Conservation (phyloP, 1,139 yeast species). For the Schizosaccharomyces versatilis region DNA sequence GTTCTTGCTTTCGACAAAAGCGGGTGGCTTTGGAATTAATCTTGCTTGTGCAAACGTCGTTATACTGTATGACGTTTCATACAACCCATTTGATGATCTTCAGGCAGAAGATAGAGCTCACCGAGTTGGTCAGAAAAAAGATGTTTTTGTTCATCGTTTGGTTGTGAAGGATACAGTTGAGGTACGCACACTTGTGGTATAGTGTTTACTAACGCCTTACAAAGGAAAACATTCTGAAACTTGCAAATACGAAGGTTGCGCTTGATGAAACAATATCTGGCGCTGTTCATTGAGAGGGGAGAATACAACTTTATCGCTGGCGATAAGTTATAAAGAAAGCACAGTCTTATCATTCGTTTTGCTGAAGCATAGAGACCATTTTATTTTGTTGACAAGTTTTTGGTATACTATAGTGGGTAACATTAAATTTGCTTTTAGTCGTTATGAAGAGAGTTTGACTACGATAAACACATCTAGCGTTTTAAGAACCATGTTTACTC, state of each 20-base stretch:
- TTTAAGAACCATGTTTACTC: too few relatives aligned
- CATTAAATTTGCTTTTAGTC: too few relatives aligned
- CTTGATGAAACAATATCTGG: constrained; percentile 48
- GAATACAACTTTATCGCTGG: constrained; percentile 13
- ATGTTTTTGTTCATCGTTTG: constrained; percentile 59
- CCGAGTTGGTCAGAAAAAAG: constrained; percentile 84
- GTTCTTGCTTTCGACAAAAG: constrained; percentile 74
- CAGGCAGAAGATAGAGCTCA: constrained; percentile 98
- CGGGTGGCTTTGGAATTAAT: constrained; percentile 96
- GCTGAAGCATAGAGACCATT: too few relatives aligned
- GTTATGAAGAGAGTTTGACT: too few relatives aligned
- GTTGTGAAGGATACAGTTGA: constrained; percentile 62
- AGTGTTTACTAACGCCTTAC: too few relatives aligned
- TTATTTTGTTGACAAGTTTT: too few relatives aligned
- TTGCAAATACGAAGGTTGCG: constrained; percentile 80
- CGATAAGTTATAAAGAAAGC: too few relatives aligned
- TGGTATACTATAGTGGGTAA: too few relatives aligned
- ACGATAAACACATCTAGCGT: too few relatives aligned
- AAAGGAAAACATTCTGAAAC: constrained; percentile 49
- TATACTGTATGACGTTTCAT: constrained; percentile 74
- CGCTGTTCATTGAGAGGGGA: constrained; percentile 25
- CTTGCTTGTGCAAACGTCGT: constrained; percentile 89
- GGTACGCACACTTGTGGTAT: background rate
- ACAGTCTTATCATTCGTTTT: too few relatives aligned
- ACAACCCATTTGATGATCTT: constrained; percentile 93